Percentiles rank a stretch among this genome's conserved stretches.
Conservation (phyloP, 1,139 yeast species). For the Pichia sp. region DNA sequence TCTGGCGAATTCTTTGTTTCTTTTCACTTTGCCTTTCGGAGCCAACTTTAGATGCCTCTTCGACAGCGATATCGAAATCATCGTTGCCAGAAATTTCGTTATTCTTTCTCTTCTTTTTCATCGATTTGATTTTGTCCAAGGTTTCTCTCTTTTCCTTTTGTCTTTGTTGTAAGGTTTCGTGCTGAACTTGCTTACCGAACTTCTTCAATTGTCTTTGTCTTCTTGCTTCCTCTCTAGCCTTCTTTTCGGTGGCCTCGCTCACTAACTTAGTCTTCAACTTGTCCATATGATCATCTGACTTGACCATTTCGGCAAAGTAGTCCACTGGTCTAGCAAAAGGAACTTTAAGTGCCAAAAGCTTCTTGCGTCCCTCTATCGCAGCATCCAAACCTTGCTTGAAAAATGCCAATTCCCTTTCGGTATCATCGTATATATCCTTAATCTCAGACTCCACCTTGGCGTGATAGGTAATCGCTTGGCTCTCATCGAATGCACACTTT, state of each 20-base stretch:
- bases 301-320: constrained; percentile 97
- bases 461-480: constrained; percentile 64
- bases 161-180: constrained; percentile 88
- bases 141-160: constrained; percentile 92
- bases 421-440: constrained; percentile 91
- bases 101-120: constrained; percentile 81
- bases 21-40: constrained; percentile 34
- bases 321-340: constrained; percentile 93
- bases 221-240: constrained; percentile 90
- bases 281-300: constrained; percentile 98
- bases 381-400: constrained; percentile 93
- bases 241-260: constrained; percentile 83
- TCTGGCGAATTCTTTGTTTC: constrained; percentile 26
- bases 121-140: constrained; percentile 79
- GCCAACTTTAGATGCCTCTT: constrained; percentile 69
- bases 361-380: constrained; percentile 65
- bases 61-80: constrained; percentile 59
- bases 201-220: constrained; percentile 93
- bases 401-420: constrained; percentile 78
- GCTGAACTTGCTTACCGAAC: constrained; percentile 96
- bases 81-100: constrained; percentile 58
- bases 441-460: constrained; percentile 59
- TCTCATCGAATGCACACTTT: constrained; percentile 73
- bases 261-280: constrained; percentile 77
- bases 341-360: constrained; percentile 53